Base-by-base conservation (phyloP, 495 filamentous ascomycete species). In the Talaromyces nanjingensis region DNA sequence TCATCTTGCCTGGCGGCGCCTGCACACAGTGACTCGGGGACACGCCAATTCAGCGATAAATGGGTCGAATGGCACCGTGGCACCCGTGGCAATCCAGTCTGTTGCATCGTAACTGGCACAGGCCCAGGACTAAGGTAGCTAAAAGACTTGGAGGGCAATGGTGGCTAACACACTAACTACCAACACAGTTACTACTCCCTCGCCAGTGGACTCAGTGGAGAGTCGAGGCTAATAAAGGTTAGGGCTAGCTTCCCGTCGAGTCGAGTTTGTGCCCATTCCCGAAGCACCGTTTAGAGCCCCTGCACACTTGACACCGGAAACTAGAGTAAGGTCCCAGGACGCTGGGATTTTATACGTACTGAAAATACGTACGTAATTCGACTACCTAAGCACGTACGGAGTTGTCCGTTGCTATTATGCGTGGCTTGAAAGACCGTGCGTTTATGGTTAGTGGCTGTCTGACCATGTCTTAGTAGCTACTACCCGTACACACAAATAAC, bases 201-300 rank as follows among this genome's bases (percentile, higher is more conserved):
- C 9, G 27, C 27, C 27, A 27, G 27, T 27, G 27, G 27, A 27
- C 27, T 27, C 45, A 9, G 45, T 18, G n/a, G 18, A 9, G 45
- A 20, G 5, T 20, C n/a, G 18, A 20, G 7, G 5, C 45, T 49
- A 49, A 42, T 16, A 49, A 16, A 20, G 18, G 45, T 49, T 49
- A 20, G 45, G 45, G 45, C 8, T 7, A 49, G 45, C n/a, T 20
- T 20, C 45, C n/a, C 45, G n/a, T 49, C 45, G 45, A 49, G n/a
- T 45, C 16, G 42, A 12, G 5, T 9, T 20, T 49, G 8, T 9
- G n/a, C 45, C 45, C 45, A 49, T 7, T 49, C 45, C 45, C 45
- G 45, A 49, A 49, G 45, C n/a, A 49, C 45, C 45, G 45, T 49
- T 49, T 49, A 49, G 45, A 49, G 52, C 52, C 52, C 52, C 52